These are phyloP conservation scores for Fusarium anguioides DNA, from an alignment of 2,329 filamentous ascomycete species.

Conservation along the genomic window DNA sequence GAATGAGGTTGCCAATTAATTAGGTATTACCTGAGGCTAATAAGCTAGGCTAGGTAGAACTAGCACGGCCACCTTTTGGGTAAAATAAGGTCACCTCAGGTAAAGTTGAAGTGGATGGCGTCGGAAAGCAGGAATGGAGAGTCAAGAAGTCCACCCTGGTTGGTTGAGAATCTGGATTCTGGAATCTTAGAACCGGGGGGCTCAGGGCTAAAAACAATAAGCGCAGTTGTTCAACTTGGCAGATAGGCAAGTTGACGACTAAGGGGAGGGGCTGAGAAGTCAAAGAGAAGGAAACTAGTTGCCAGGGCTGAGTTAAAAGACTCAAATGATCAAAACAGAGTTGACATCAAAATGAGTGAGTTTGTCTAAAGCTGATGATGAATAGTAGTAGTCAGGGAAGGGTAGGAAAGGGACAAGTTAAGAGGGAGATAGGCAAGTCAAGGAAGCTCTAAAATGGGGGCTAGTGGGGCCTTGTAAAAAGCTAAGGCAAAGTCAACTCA, in stretches of 20 bases:
- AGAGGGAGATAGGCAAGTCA: conserved; percentile 3
- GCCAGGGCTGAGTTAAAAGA: neutral
- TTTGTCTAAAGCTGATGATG: conserved; percentile 13
- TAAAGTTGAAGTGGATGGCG: conserved; percentile 26
- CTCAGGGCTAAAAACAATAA: conserved; percentile 44
- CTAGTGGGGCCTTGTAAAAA: conserved; percentile 16
- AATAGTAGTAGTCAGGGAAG: conserved; percentile 1
- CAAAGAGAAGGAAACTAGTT: too few relatives aligned
- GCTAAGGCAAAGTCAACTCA: conserved; percentile 27
- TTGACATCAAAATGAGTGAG: neutral
- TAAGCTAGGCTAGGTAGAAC: conserved; percentile 20
- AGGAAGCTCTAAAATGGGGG: conserved; percentile 10
- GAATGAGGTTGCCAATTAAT: conserved; percentile 35
- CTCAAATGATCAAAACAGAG: neutral
- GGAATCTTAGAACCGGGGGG: conserved; percentile 43
- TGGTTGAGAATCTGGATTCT: conserved; percentile 45
- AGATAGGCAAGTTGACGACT: conserved; percentile 16
- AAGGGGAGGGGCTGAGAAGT: too few relatives aligned
- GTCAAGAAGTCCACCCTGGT: conserved; percentile 41
- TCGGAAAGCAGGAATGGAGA: conserved; percentile 43
- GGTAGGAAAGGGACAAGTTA: conserved; percentile 26
- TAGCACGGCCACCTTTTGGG: conserved; percentile 15
- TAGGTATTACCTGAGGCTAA: conserved; percentile 22
- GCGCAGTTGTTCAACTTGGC: conserved; percentile 38
- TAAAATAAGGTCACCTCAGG: conserved; percentile 17